Percentiles rank a stretch among this genome's conserved stretches.
These are phyloP conservation scores for Mucor mucedo DNA, from an alignment of 371 early-diverging fungal species.

Conservation along the genomic window DNA sequence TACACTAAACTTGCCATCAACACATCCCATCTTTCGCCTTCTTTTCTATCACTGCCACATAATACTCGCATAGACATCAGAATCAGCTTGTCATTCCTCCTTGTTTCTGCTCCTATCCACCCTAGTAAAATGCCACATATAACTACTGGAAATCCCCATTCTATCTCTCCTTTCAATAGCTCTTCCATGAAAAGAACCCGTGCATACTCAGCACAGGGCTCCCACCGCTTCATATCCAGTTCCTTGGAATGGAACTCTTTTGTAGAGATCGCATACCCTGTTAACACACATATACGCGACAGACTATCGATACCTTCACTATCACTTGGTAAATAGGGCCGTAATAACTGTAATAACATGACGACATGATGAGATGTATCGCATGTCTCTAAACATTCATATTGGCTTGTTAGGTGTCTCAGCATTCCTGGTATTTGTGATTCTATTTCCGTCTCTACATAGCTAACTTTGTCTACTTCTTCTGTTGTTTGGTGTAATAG, in stretches of 20 bases:
- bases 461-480: background rate
- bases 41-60: background rate
- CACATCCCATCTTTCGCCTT: constrained; percentile 20
- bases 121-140: constrained; percentile 23
- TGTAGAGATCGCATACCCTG: constrained; percentile 21
- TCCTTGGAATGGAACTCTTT: background rate
- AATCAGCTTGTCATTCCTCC: constrained; percentile 16
- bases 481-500: constrained; percentile 4
- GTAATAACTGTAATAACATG: constrained; percentile 19
- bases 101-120: constrained; percentile 14
- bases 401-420: constrained; percentile 16
- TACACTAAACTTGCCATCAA: constrained; percentile 25
- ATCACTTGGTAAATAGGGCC: constrained; percentile 1
- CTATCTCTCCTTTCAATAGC: constrained; percentile 8
- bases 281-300: constrained; percentile 15
- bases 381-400: constrained; percentile 8
- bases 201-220: constrained; percentile 16
- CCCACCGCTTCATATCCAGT: constrained; percentile 1
- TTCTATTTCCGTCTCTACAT: constrained; percentile 4
- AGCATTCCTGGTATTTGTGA: constrained; percentile 19
- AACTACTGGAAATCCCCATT: constrained; percentile 14
- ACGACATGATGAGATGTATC: constrained; percentile 15
- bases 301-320: background rate
- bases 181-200: constrained; percentile 15
- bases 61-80: constrained; percentile 20